A percentile compares a stretch with the other conserved stretches of the same genome.
Evolutionary conservation across 805 yeast genomes (phyloP).

Genomic region (Saccharomyces cerevisiae): DNA sequence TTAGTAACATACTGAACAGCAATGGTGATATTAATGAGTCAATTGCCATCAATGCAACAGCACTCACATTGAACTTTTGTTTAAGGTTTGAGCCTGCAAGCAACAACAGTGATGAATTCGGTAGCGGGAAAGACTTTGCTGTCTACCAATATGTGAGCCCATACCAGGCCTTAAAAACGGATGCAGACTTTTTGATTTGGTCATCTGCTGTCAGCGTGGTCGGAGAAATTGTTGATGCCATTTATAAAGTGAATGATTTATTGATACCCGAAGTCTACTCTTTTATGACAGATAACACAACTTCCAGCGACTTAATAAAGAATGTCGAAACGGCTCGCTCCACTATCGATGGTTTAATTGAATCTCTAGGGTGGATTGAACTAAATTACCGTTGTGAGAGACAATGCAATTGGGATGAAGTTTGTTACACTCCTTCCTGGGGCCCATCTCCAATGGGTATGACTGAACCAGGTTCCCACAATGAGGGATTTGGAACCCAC

Average conservation of each 20-base stretch:
- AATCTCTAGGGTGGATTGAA: conserved; percentile 35
- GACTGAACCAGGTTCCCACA: conserved; percentile 17
- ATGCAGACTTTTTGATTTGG: conserved; percentile 42
- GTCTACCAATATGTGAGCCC: conserved; percentile 43
- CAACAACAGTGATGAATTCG: conserved; percentile 11
- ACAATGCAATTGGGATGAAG: conserved; percentile 39
- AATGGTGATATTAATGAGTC: conserved; percentile 10
- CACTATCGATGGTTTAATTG: conserved; percentile 17
- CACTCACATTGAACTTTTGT: conserved; percentile 37
- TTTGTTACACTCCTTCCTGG: conserved; percentile 55
- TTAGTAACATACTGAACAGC: conserved; percentile 34
- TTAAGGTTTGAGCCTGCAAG: conserved; percentile 34
- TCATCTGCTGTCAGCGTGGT: conserved; percentile 39
- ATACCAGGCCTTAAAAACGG: conserved; percentile 30
- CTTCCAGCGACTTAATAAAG: conserved; percentile 11
- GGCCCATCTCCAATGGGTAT: conserved; percentile 48
- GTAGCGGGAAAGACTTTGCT: conserved; percentile 31
- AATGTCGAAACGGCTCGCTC: conserved; percentile 9
- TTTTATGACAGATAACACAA: conserved; percentile 12
- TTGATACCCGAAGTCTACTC: conserved; percentile 21
- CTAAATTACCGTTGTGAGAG: conserved; percentile 35
- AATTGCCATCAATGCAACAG: conserved; percentile 31
- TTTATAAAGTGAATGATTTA: conserved; percentile 33
- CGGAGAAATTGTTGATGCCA: conserved; percentile 27
- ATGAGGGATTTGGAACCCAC: conserved; percentile 12